Evolutionary conservation across 129 eudicot species (phyloP).

Genomic region (Flaveria sonorensis): DNA sequence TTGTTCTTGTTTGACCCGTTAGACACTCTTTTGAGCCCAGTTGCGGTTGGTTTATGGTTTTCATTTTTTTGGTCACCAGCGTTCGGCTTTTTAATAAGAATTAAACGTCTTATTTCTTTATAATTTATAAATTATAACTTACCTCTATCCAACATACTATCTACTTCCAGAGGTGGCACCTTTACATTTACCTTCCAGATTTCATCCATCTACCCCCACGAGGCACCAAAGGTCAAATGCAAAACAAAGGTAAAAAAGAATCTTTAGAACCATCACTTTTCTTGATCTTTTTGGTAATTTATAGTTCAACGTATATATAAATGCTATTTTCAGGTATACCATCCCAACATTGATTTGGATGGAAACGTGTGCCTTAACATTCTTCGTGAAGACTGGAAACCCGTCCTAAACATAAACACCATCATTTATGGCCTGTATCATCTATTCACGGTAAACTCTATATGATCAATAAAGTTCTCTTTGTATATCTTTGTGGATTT

Average conservation of each 20-base stretch:
- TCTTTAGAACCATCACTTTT: background rate
- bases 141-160: background rate
- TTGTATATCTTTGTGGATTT: background rate
- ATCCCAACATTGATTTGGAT: constrained; percentile 89
- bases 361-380: constrained; percentile 97
- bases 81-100: background rate
- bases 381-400: constrained; percentile 99
- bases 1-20: no score
- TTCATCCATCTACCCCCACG: constrained; percentile 90
- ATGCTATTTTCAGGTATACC: constrained; percentile 54
- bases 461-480: background rate
- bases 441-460: constrained; percentile 78
- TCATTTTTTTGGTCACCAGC: background rate
- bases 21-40: no score
- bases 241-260: constrained; percentile 70
- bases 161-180: constrained; percentile 71
- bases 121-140: background rate
- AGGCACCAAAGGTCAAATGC: constrained; percentile 98
- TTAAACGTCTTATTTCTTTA: background rate
- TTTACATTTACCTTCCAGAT: constrained; percentile 80
- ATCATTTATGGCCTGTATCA: constrained; percentile 86
- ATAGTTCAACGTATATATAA: background rate
- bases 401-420: constrained; percentile 90
- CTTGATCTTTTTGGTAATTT: background rate
- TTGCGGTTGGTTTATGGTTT: background rate